Evolutionary conservation across 1,139 yeast species (phyloP).

Genomic region (Suhomyces guaymorum): DNA sequence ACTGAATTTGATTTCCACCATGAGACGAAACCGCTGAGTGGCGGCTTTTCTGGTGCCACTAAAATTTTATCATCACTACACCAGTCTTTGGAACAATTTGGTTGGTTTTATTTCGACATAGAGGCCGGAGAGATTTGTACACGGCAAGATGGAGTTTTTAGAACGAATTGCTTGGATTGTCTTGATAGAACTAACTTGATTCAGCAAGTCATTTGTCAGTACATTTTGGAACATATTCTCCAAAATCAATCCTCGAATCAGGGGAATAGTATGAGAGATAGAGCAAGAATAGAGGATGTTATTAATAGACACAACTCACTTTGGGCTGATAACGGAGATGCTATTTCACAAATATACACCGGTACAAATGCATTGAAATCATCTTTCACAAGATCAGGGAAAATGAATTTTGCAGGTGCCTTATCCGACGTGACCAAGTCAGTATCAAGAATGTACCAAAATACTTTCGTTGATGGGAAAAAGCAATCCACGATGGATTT

Average conservation of each 20-base stretch:
- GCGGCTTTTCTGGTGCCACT: slow-evolving; percentile 83
- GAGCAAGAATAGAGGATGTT: slow-evolving; percentile 44
- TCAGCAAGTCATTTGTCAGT: slow-evolving; percentile 74
- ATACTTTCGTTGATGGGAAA: slow-evolving; percentile 89
- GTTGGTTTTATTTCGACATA: slow-evolving; percentile 64
- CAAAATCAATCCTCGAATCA: slow-evolving; percentile 41
- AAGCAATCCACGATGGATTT: slow-evolving; percentile 87
- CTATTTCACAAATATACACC: slow-evolving; percentile 91
- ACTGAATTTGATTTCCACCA: slow-evolving; percentile 93
- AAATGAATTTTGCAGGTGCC: slow-evolving; percentile 95
- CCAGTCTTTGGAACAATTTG: slow-evolving; percentile 71
- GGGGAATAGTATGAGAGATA: slow-evolving; percentile 24
- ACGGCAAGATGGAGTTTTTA: slow-evolving; percentile 84
- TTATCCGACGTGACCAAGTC: slow-evolving; percentile 94
- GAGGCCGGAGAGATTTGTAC: slow-evolving; percentile 42
- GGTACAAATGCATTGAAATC: slow-evolving; percentile 97
- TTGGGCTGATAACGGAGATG: slow-evolving; percentile 99
- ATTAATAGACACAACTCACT: slow-evolving; percentile 70
- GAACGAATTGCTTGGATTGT: slow-evolving; percentile 94
- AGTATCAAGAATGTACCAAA: slow-evolving; percentile 91
- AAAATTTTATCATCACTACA: slow-evolving; percentile 65
- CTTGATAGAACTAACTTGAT: slow-evolving; percentile 90
- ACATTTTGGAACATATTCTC: slow-evolving; percentile 65
- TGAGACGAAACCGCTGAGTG: slow-evolving; percentile 71
- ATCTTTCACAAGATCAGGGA: slow-evolving; percentile 90